These are phyloP conservation scores for Colletotrichum orchidophilum DNA, from an alignment of 2,329 filamentous ascomycete species.

Conservation along the genomic window DNA sequence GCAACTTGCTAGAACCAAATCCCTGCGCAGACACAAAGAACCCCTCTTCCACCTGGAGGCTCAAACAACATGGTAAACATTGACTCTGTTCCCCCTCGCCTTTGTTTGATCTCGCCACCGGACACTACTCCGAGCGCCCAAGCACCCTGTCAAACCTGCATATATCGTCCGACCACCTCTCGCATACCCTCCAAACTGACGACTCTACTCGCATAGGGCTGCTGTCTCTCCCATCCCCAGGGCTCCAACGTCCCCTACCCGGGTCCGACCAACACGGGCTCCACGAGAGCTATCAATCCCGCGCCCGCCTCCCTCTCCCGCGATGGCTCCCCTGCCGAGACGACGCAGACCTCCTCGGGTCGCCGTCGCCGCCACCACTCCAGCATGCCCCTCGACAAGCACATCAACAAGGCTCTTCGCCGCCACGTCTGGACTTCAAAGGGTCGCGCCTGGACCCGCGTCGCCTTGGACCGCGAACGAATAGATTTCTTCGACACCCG, in stretches of 20 bases:
- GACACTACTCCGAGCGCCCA: not conserved
- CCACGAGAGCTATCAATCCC: slow-evolving; percentile 63
- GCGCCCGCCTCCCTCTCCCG: slow-evolving; percentile 36
- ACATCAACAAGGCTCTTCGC: slow-evolving; percentile 76
- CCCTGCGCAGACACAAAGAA: not conserved
- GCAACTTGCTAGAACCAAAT: not conserved
- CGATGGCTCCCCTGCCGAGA: slow-evolving; percentile 35
- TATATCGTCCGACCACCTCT: not conserved
- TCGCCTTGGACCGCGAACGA: slow-evolving; percentile 75
- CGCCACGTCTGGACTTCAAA: slow-evolving; percentile 73
- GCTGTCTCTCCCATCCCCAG: slow-evolving; percentile 64
- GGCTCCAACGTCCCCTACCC: slow-evolving; percentile 65
- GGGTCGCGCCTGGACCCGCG: slow-evolving; percentile 74
- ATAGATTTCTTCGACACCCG: slow-evolving; percentile 90
- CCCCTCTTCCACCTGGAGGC: not conserved
- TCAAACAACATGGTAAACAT: slow-evolving; percentile 17
- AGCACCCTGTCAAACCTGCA: not conserved
- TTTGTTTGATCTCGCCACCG: not conserved
- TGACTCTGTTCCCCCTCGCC: not conserved
- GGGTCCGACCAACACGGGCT: slow-evolving; percentile 58
- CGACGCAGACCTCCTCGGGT: slow-evolving; percentile 34
- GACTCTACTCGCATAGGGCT: slow-evolving; percentile 56
- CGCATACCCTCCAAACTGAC: not conserved
- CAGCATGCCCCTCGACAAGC: slow-evolving; percentile 62
- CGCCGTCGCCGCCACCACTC: slow-evolving; percentile 45